Conservation (phyloP, 2,329 filamentous ascomycete species). For the Clarireedia paspali region DNA sequence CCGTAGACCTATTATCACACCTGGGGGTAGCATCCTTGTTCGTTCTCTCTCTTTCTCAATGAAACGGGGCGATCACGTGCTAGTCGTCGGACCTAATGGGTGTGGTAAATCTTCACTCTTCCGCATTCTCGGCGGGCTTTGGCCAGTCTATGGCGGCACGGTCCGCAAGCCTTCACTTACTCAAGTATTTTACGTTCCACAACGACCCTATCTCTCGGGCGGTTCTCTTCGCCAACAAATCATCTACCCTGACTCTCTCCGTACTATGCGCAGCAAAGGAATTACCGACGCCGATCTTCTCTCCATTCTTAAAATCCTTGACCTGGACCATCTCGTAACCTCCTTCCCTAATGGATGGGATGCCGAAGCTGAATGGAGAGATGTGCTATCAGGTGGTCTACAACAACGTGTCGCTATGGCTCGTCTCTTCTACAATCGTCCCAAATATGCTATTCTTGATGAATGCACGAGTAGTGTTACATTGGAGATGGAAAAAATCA, state of each 20-base stretch:
- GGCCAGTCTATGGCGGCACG: slow-evolving; percentile 93
- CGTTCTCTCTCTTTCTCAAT: slow-evolving; percentile 81
- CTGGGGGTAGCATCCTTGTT: slow-evolving; percentile 90
- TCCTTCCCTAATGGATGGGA: slow-evolving; percentile 77
- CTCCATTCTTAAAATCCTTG: slow-evolving; percentile 67
- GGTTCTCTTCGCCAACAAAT: slow-evolving; percentile 94
- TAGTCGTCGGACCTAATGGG: slow-evolving; percentile 90
- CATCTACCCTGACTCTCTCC: slow-evolving; percentile 85
- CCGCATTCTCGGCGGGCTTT: slow-evolving; percentile 89
- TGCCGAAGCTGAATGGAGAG: slow-evolving; percentile 92
- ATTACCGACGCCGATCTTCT: slow-evolving; percentile 76
- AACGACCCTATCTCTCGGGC: slow-evolving; percentile 85
- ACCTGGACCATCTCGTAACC: slow-evolving; percentile 75
- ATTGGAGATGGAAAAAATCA: slow-evolving; percentile 84
- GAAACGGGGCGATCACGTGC: slow-evolving; percentile 76
- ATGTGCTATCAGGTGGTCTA: slow-evolving; percentile 83
- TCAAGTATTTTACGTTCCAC: slow-evolving; percentile 97
- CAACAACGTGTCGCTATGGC: slow-evolving; percentile 98
- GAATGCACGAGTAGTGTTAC: slow-evolving; percentile 97
- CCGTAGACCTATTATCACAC: slow-evolving; percentile 76
- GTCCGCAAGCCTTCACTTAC: slow-evolving; percentile 87
- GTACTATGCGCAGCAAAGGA: slow-evolving; percentile 78
- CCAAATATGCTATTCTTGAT: slow-evolving; percentile 90
- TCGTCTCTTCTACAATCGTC: slow-evolving; percentile 84
- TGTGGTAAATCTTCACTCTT: slow-evolving; percentile 96